phyloP scores from a whole-genome alignment of 2,329 filamentous ascomycete species.

The Cryphonectria radicalis region DNA sequence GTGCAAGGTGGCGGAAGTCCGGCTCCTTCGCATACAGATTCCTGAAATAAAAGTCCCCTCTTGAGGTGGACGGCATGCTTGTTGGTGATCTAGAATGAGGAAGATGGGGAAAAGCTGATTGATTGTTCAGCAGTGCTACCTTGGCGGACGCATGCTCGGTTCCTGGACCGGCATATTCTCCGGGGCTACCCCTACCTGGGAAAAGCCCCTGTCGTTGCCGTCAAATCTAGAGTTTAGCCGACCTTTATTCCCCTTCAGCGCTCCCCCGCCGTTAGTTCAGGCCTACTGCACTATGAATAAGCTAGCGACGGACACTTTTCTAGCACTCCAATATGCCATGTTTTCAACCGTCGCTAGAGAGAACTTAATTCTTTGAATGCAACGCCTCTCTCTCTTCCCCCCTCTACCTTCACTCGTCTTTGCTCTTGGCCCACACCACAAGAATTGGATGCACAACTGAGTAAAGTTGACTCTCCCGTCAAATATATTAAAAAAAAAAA shows the following conservation, averaged over 20 bases:
- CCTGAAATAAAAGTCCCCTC: slow-evolving; percentile 40
- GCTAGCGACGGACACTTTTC: not conserved
- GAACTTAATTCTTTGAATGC: not conserved
- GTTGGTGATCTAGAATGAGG: not conserved
- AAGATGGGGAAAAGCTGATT: not conserved
- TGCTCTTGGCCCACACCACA: not conserved
- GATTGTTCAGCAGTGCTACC: not conserved
- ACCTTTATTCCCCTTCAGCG: not conserved
- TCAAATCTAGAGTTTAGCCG: not conserved
- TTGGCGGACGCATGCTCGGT: not conserved
- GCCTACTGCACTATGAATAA: not conserved
- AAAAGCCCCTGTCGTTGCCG: not conserved
- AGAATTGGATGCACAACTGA: too few relatives aligned
- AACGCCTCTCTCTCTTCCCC: not conserved
- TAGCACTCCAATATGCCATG: not conserved
- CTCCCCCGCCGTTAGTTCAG: not conserved
- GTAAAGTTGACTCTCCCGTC: not conserved
- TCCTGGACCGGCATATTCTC: not conserved
- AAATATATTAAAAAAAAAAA: not conserved
- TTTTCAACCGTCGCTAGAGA: not conserved
- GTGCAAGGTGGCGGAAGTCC: slow-evolving; percentile 50
- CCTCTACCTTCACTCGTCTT: not conserved
- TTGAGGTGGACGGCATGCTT: slow-evolving; percentile 25
- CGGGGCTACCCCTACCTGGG: not conserved
- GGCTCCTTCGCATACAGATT: slow-evolving; percentile 46